Evolutionary conservation across 805 yeast genomes (phyloP).

Genomic region (Candida stauntonica): DNA sequence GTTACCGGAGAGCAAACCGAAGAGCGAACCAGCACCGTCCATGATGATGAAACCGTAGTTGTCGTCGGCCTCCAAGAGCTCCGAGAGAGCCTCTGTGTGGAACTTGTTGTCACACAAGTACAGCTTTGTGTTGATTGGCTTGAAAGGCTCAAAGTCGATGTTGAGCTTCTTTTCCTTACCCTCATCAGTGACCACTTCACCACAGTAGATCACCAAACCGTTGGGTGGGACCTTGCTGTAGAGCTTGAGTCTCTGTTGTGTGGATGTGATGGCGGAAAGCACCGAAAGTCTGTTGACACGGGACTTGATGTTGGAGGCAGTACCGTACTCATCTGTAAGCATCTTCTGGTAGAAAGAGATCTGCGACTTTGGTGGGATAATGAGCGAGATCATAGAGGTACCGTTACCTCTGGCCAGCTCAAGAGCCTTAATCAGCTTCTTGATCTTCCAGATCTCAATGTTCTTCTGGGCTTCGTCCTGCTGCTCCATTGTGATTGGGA

Average conservation of each 20-base stretch:
- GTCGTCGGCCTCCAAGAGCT: constrained; percentile 91
- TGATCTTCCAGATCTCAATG: constrained; percentile 98
- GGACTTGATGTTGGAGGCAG: constrained; percentile 96
- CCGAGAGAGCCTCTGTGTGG: constrained; percentile 95
- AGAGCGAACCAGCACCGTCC: constrained; percentile 99
- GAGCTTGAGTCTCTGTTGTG: constrained; percentile 92
- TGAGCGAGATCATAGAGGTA: constrained; percentile 96
- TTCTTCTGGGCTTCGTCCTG: constrained; percentile 85
- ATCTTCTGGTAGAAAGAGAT: constrained; percentile 81
- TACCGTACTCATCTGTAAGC: constrained; percentile 98
- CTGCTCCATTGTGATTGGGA: constrained; percentile 23
- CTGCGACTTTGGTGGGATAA: constrained; percentile 94
- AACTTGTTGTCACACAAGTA: constrained; percentile 97
- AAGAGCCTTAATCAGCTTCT: constrained; percentile 83
- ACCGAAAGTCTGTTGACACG: constrained; percentile 96
- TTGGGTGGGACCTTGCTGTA: constrained; percentile 88
- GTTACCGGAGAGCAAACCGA: constrained; percentile 94
- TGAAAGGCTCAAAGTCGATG: constrained; percentile 97
- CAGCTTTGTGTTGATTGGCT: constrained; percentile 95
- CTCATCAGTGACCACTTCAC: constrained; percentile 95
- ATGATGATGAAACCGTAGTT: constrained; percentile 95
- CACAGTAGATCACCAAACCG: constrained; percentile 96
- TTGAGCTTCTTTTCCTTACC: constrained; percentile 97
- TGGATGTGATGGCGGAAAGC: constrained; percentile 93
- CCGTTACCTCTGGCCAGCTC: constrained; percentile 97